A percentile compares a stretch with the other conserved stretches of the same genome.
Conservation (phyloP, 495 filamentous ascomycete species). For the Cladorrhinum samala region DNA sequence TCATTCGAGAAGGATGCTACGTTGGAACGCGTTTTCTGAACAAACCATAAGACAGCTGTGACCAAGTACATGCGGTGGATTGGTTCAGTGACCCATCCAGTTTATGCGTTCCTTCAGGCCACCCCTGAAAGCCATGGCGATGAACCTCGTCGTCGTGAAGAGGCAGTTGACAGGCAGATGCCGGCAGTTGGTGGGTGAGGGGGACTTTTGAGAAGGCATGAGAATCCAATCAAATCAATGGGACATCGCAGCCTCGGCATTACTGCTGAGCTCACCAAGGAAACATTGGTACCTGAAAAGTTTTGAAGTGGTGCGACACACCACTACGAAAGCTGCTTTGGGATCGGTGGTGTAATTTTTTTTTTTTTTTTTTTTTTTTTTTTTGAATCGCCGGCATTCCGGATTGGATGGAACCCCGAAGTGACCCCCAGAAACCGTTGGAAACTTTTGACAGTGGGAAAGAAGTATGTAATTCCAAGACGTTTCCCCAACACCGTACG, state of each 20-base stretch:
- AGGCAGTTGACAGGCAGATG: constrained; percentile 4
- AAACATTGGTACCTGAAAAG: background rate
- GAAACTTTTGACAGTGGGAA: too few relatives aligned
- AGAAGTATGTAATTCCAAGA: background rate
- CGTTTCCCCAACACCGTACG: background rate
- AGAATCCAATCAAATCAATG: constrained; percentile 17
- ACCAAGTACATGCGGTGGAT: background rate
- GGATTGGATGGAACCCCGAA: background rate
- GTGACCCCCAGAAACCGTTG: constrained; percentile 3
- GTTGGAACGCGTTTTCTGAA: background rate
- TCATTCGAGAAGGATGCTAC: background rate
- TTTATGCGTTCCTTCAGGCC: constrained; percentile 9
- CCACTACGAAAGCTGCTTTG: background rate
- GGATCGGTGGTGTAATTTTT: too few relatives aligned
- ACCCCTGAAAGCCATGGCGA: constrained; percentile 4
- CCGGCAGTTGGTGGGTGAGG: background rate
- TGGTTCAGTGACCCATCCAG: background rate
- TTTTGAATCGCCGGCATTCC: too few relatives aligned
- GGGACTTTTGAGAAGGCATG: constrained; percentile 5
- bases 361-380: too few relatives aligned
- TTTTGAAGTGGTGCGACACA: background rate
- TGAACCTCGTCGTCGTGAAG: background rate
- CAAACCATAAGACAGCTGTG: too few relatives aligned
- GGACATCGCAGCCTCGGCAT: constrained; percentile 3
- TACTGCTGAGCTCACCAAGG: background rate